These are phyloP conservation scores for Suhomyces guaymorum DNA, from an alignment of 1,139 yeast genomes.

Conservation along the genomic window DNA sequence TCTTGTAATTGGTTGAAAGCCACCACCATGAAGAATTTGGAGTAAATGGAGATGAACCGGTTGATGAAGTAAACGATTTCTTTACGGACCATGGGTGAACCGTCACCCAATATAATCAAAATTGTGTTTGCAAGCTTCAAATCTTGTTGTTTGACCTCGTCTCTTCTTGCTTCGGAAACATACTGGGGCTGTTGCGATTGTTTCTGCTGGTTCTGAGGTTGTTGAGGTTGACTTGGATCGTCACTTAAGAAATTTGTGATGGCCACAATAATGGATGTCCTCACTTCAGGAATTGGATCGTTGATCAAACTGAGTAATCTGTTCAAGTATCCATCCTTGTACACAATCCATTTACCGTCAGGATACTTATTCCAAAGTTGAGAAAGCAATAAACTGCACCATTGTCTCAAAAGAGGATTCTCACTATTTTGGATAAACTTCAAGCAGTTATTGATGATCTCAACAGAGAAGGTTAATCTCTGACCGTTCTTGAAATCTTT, in stretches of 20 bases:
- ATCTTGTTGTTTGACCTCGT: slow-evolving; percentile 57
- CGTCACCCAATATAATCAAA: slow-evolving; percentile 66
- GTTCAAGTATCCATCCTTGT: slow-evolving; percentile 64
- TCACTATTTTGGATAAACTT: slow-evolving; percentile 71
- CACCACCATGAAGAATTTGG: slow-evolving; percentile 76
- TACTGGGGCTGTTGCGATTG: slow-evolving; percentile 37
- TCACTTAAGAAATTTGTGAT: slow-evolving; percentile 69
- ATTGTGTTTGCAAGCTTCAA: slow-evolving; percentile 52
- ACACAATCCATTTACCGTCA: slow-evolving; percentile 73
- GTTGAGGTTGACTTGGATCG: slow-evolving; percentile 15
- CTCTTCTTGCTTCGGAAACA: slow-evolving; percentile 26
- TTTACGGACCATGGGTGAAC: slow-evolving; percentile 84
- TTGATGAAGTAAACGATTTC: slow-evolving; percentile 81
- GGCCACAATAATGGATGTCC: slow-evolving; percentile 81
- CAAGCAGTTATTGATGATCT: slow-evolving; percentile 67
- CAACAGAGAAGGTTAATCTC: slow-evolving; percentile 72
- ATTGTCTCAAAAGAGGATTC: slow-evolving; percentile 83
- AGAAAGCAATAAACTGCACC: slow-evolving; percentile 82
- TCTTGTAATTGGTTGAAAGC: slow-evolving; percentile 87
- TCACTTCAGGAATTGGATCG: slow-evolving; percentile 94
- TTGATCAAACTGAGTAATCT: slow-evolving; percentile 58
- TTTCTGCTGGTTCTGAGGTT: slow-evolving; percentile 17
- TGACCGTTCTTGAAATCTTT: slow-evolving; percentile 81
- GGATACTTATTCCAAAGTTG: slow-evolving; percentile 74
- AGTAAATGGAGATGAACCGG: slow-evolving; percentile 68